Conservation (phyloP, 352 stramenopile genomes). For the Phytophthora brassicae region DNA sequence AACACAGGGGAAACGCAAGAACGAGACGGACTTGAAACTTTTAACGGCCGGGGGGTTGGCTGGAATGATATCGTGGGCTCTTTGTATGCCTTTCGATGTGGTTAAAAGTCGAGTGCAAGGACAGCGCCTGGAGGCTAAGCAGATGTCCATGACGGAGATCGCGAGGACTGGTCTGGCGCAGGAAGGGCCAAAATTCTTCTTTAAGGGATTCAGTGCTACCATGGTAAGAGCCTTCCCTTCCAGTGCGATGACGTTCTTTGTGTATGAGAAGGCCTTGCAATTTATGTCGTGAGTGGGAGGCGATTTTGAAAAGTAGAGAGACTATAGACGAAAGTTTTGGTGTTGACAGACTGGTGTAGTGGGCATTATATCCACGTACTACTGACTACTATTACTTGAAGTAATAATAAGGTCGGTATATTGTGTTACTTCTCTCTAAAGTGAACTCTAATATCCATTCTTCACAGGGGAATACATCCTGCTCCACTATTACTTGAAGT, state of each 20-base stretch:
- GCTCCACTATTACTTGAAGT: no score
- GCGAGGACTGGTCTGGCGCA: slow-evolving; percentile 42
- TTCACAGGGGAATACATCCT: no score
- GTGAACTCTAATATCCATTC: no score
- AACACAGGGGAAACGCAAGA: slow-evolving; percentile 49
- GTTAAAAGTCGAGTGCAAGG: slow-evolving; percentile 91
- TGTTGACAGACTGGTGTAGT: no score
- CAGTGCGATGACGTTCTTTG: slow-evolving; percentile 83
- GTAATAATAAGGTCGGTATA: no score
- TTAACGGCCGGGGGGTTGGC: slow-evolving; percentile 77
- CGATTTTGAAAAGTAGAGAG: background rate
- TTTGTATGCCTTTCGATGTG: slow-evolving; percentile 87
- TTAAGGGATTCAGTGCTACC: slow-evolving; percentile 80
- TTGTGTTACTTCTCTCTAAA: no score
- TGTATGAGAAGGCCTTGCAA: slow-evolving; percentile 86
- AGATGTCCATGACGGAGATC: slow-evolving; percentile 50
- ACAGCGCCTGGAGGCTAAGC: slow-evolving; percentile 44
- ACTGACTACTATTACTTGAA: no score
- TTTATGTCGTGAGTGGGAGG: slow-evolving; percentile 53
- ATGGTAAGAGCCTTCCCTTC: slow-evolving; percentile 84
- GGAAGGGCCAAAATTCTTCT: slow-evolving; percentile 70
- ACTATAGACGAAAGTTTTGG: no score
- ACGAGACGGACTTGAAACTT: slow-evolving; percentile 68
- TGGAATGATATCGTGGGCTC: slow-evolving; percentile 76
- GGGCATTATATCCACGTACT: no score